Percentiles rank a stretch among this genome's conserved stretches.
Evolutionary conservation across 139 green algal species (phyloP).

Genomic region (Auxenochlorella pyrenoidosa): DNA sequence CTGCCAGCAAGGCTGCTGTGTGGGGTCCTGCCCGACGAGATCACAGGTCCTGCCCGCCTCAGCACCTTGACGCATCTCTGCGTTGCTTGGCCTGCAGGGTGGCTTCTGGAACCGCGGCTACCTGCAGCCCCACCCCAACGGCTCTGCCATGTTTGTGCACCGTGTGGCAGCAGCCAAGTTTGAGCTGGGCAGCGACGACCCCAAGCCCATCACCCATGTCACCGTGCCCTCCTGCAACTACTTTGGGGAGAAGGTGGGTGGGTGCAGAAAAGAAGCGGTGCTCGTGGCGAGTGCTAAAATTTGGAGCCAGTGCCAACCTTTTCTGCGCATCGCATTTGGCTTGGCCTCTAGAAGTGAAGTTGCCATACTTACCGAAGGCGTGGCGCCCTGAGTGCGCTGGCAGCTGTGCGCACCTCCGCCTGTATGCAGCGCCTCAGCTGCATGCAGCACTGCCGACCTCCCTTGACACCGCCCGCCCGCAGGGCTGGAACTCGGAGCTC

Average conservation of each 20-base stretch:
- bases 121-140: constrained; percentile 45
- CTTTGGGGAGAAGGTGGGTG: background rate
- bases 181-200: background rate
- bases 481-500: background rate
- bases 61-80: background rate
- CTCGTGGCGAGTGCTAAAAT: too few species aligned
- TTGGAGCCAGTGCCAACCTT: too few species aligned
- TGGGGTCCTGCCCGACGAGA: too few species aligned
- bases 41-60: background rate
- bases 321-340: too few species aligned
- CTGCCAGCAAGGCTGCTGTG: background rate
- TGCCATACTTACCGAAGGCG: too few species aligned
- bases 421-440: background rate
- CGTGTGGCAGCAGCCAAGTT: constrained; percentile 25
- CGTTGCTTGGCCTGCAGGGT: background rate
- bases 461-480: background rate
- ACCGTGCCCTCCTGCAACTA: constrained; percentile 4
- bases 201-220: background rate
- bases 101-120: constrained; percentile 19
- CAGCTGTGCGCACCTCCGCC: background rate
- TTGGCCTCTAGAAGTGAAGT: too few species aligned
- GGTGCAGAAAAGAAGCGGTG: background rate
- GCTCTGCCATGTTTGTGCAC: constrained; percentile 30
- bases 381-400: too few species aligned
- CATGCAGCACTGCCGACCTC: background rate